phyloP scores from a whole-genome alignment of 176 grass and related monocot genomes.

The Carex cristatella region DNA sequence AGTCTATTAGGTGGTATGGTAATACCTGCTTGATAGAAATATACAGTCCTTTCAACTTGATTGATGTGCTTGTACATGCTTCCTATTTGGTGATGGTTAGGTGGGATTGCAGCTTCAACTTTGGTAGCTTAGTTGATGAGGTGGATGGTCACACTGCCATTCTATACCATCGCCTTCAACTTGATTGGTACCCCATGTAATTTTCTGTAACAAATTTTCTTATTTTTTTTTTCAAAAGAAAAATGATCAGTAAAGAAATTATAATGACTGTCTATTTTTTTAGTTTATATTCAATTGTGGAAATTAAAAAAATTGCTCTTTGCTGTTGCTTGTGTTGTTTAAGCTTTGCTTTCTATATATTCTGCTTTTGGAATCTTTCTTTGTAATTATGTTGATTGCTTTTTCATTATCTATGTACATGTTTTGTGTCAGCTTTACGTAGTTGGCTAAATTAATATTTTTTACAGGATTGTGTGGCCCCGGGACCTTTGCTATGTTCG shows the following conservation, averaged over 20 bases:
- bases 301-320: neutral
- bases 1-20: neutral
- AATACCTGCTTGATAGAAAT: neutral
- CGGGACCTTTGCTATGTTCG: constrained; percentile 94
- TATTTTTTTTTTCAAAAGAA: neutral
- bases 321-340: neutral
- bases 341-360: constrained; percentile 4
- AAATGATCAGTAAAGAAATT: neutral
- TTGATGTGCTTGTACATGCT: neutral
- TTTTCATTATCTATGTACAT: constrained; percentile 23
- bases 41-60: neutral
- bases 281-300: constrained; percentile 4
- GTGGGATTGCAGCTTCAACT: constrained; percentile 99
- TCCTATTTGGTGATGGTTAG: constrained; percentile 27
- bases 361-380: constrained; percentile 5
- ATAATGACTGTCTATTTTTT: constrained; percentile 13
- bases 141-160: constrained; percentile 98
- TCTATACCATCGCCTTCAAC: constrained; percentile 89
- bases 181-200: constrained; percentile 91
- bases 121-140: constrained; percentile 94
- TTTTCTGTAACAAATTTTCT: constrained; percentile 3
- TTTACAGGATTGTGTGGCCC: constrained; percentile 81
- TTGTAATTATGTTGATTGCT: neutral
- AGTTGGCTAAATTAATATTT: constrained; percentile 20
- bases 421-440: neutral